Evolutionary conservation across 2,329 filamentous ascomycete genomes (phyloP).

Genomic region (Monosporascus sp.): DNA sequence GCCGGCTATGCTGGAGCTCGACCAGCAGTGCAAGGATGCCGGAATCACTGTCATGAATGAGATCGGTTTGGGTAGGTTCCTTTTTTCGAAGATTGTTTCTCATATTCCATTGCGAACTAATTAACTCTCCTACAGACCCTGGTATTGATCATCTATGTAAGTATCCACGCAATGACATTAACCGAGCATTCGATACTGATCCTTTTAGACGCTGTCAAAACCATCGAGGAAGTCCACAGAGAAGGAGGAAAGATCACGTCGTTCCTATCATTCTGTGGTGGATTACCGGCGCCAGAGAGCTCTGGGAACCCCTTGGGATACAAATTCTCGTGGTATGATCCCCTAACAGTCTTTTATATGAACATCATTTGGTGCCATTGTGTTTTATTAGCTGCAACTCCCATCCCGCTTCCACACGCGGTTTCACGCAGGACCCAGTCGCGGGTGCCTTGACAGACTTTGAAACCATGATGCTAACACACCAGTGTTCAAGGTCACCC

Average conservation of each 20-base stretch:
- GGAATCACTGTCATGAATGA: conserved; percentile 99
- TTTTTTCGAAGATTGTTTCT: neutral
- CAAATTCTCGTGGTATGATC: conserved; percentile 67
- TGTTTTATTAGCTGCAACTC: neutral
- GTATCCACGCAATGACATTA: neutral
- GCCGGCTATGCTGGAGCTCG: conserved; percentile 84
- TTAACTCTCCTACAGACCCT: conserved; percentile 44
- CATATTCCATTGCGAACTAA: neutral
- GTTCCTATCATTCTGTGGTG: conserved; percentile 83
- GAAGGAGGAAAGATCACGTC: conserved; percentile 77
- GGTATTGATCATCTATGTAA: conserved; percentile 61
- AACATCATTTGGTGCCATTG: neutral
- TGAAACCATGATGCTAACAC: conserved; percentile 50
- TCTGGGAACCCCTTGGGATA: conserved; percentile 89
- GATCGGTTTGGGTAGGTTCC: conserved; percentile 52
- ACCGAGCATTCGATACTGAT: neutral
- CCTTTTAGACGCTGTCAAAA: conserved; percentile 67
- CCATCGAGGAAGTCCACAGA: conserved; percentile 81
- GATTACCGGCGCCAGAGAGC: conserved; percentile 63
- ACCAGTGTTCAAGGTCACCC: conserved; percentile 38
- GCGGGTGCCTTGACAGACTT: neutral
- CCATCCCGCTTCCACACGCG: too few relatives aligned
- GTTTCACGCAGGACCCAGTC: neutral
- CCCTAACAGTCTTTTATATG: neutral
- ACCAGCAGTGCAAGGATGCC: conserved; percentile 75